Evolutionary conservation across 371 early-diverging fungal species (phyloP).

Genomic region (Capillidium rhysosporum): DNA sequence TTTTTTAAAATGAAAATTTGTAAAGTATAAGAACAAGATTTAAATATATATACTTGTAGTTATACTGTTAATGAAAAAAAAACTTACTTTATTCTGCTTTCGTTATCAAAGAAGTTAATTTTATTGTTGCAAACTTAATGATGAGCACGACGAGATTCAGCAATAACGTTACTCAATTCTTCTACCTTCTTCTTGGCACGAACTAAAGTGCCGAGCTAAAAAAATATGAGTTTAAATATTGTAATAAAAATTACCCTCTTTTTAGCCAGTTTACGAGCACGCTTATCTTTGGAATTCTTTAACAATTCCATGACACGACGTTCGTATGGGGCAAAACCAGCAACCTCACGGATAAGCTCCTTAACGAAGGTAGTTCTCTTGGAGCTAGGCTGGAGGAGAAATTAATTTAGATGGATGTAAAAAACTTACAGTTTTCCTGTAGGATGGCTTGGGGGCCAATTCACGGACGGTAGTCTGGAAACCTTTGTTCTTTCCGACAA

Average conservation of each 20-base stretch:
- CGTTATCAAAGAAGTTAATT: no score
- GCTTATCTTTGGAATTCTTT: conserved; percentile 99
- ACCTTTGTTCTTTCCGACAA: conserved; percentile 62
- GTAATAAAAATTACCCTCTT: conserved; percentile 48
- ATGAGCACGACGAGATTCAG: conserved; percentile 75
- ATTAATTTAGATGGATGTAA: background rate
- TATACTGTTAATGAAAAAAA: no score
- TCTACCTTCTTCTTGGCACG: conserved; percentile 99
- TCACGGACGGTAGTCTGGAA: conserved; percentile 70
- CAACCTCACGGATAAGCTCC: conserved; percentile 89
- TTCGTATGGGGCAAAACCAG: conserved; percentile 97
- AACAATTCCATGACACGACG: conserved; percentile 98
- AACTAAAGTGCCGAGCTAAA: conserved; percentile 80
- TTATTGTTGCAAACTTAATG: conserved; percentile 1
- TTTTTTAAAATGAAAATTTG: no score
- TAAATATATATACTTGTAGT: no score
- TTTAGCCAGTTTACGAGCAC: conserved; percentile 97
- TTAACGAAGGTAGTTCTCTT: conserved; percentile 84
- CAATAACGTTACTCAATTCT: conserved; percentile 83
- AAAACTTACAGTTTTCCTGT: conserved; percentile 72
- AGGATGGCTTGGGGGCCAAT: conserved; percentile 53
- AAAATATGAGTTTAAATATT: conserved; percentile 3
- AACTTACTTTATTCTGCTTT: no score
- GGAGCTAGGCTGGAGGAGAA: conserved; percentile 20
- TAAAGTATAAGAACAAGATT: no score